Evolutionary conservation across 192 early-diverging fungal species (phyloP), one percentile per base, ranked within the genome.

Genomic region (Chytriomyces confervae): DNA sequence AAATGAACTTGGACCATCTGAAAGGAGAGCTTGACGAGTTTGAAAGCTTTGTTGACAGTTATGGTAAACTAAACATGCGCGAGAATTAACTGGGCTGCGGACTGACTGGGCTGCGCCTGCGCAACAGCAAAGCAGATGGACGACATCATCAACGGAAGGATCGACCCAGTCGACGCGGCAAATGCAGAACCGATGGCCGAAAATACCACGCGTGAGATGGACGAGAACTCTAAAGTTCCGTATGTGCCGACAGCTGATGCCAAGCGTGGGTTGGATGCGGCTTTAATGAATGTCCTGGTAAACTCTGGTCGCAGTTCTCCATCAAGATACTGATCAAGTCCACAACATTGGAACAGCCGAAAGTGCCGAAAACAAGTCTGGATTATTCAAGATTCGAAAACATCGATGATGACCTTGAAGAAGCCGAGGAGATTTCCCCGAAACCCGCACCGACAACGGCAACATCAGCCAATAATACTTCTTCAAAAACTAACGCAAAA

Each of bases 341-440:
- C 20, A n/a, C 13, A 57, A 57, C 16, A 57, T n/a, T 57, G 20
- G 0, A 57, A 5, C 2, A 5, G 53, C 13, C 13, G 0, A 57
- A 57, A 57, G 27, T 29, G 18, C 66, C 66, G 6, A 77, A 69
- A 57, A 77, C 62, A 18, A 44, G 50, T 77, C 48, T 77, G 18
- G 75, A 77, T 44, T 77, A 77, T 51, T 77, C 75, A 11, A 64
- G 75, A 16, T 77, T 77, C 49, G 75, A 77, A 20, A 48, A 69
- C 9, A 77, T 77, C 48, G 62, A 8, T 0, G 75, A 75, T 44
- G 72, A 57, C 9, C 4, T 36, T 4, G 65, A 77, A 27, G 75
- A 77, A 3, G n/a, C 36, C 29, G 66, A 67, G 36, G 36, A 36
- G 36, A 36, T 36, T 36, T 2, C 36, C 36, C 7, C 10, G 8